Evolutionary conservation across 176 grass and related monocot genomes (phyloP), one percentile per base, ranked within the genome.

Genomic region (Thinopyrum elongatum): DNA sequence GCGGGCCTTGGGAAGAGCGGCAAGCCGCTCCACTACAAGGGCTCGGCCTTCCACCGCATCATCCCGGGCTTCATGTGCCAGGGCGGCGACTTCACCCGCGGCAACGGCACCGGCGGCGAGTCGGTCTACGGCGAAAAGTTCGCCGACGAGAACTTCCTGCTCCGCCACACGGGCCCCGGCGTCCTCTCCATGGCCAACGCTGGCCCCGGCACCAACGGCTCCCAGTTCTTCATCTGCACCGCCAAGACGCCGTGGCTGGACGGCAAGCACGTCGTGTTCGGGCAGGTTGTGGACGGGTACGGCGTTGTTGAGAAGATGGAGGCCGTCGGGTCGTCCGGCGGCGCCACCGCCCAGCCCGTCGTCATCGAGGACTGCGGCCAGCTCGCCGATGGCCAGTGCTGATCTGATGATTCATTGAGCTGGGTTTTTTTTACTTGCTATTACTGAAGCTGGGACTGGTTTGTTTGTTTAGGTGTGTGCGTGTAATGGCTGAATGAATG

Each of bases 201-300:
- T 0, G 94, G 94, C 3, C 87, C 84, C 57, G 86, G 91, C 82
- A 90, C 94, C 33, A 96, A 96, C 21, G 91, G 91, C 3, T 96
- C 91, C 3, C 89, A 94, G 79, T 93, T 96, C 61, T 96, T 93
- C 84, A 91, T 96, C 68, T 95, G 93, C 83, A 95, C 93, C 33
- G 1, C 76, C 0, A 34, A 34, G n/a, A 95, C 93, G 22, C 1
- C 86, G 1, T 95, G 90, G 90, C 83, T 95, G 2, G 94, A 96
- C 68, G 79, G 87, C 19, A 93, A 84, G 85, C 91, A 96, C 74
- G 91, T 93, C 33, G 94, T 93, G 10, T 96, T 96, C 26, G 94
- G 94, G 47, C 89, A 93, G 85, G 91, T 96, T 0, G 70, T 92
- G 3, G 89, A 93, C 1, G 89, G 94, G 0, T 96, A 93, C 77